Evolutionary conservation across 1,284 basidiomycete species (phyloP).

Genomic region (Ustilago xerochloae): DNA sequence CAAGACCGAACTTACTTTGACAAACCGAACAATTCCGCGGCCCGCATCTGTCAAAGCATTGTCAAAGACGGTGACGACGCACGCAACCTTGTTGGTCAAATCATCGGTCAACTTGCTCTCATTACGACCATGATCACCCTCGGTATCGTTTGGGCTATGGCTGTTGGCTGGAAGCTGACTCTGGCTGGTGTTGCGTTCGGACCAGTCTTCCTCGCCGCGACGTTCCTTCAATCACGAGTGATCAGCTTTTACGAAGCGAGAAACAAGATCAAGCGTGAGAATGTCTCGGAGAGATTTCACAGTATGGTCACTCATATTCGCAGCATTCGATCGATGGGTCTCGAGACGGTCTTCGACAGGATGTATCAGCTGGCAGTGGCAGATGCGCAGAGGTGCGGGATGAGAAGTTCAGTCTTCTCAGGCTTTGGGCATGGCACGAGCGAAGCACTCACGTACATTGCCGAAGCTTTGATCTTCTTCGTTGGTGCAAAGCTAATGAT

Average conservation of each 20-base stretch:
- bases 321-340: conserved; percentile 88
- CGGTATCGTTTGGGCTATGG: conserved; percentile 87
- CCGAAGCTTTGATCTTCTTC: conserved; percentile 83
- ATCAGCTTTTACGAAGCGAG: conserved; percentile 78
- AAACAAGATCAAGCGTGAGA: conserved; percentile 86
- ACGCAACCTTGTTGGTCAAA: conserved; percentile 78
- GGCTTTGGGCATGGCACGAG: conserved; percentile 85
- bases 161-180: conserved; percentile 90
- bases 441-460: conserved; percentile 82
- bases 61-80: conserved; percentile 94
- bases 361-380: conserved; percentile 77
- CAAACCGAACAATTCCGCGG: conserved; percentile 74
- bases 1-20: conserved; percentile 96
- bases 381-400: conserved; percentile 77
- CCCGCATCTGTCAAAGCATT: conserved; percentile 79
- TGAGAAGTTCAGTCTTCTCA: conserved; percentile 81
- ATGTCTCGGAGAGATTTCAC: conserved; percentile 85
- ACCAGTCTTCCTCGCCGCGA: conserved; percentile 81
- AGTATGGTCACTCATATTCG: conserved; percentile 87
- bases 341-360: conserved; percentile 79
- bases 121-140: conserved; percentile 83
- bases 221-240: conserved; percentile 78
- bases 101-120: conserved; percentile 77
- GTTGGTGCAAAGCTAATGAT: conserved; percentile 85
- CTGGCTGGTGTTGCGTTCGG: conserved; percentile 87